Percentiles rank a stretch among this genome's conserved stretches.
Evolutionary conservation across 108 stramenopile species (phyloP).

Genomic region (Schizochytrium sp.): DNA sequence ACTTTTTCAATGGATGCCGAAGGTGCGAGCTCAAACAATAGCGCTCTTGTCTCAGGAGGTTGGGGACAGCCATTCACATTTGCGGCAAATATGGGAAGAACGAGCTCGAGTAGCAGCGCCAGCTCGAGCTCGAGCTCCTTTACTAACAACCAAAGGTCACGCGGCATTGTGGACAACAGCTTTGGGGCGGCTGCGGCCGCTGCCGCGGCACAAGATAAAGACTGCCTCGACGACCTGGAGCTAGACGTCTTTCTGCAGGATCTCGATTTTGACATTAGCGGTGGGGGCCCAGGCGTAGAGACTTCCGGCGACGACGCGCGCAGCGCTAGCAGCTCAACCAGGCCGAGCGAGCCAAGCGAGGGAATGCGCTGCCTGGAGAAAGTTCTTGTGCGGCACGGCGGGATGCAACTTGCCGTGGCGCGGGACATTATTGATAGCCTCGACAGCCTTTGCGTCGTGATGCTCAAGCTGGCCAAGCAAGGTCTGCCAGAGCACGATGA

Average conservation of each 20-base stretch:
- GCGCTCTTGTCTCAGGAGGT: no score
- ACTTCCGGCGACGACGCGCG: background rate
- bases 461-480: background rate
- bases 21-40: background rate
- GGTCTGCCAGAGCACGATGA: background rate
- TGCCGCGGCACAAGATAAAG: background rate
- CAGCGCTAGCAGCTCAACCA: background rate
- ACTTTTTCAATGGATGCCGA: background rate
- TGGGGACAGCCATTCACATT: no score
- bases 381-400: background rate
- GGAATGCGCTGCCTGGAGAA: background rate
- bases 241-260: background rate
- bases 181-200: background rate
- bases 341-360: background rate
- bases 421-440: background rate
- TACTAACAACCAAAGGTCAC: no score
- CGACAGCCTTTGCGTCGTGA: background rate
- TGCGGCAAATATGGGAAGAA: no score
- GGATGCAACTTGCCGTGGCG: background rate
- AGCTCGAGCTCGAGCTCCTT: no score
- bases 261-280: background rate
- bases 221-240: background rate
- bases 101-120: no score
- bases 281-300: background rate
- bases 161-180: background rate